Conservation (phyloP, 2,329 filamentous ascomycete genomes). For the Nannizzia gypsea region DNA sequence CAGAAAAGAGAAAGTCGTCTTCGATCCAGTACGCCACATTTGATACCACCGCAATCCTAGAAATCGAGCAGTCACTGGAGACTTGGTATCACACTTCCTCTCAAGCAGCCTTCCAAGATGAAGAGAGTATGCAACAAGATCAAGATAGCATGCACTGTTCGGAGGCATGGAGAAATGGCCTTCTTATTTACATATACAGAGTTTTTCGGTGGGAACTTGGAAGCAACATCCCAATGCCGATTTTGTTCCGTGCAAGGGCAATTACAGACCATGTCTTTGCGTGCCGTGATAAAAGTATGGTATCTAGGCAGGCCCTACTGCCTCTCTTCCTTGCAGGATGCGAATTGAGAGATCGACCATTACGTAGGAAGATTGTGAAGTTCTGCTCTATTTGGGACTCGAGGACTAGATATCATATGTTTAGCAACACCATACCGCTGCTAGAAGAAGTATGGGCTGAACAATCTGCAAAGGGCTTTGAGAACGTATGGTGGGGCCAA, state of each 20-base stretch:
- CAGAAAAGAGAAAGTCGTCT: background rate
- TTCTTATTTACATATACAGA: background rate
- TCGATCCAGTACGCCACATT: background rate
- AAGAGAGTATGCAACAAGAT: background rate
- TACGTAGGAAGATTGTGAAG: background rate
- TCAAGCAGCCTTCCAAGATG: background rate
- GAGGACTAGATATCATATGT: background rate
- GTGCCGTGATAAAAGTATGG: background rate
- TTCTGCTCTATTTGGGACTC: background rate
- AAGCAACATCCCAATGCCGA: background rate
- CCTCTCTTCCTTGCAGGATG: background rate
- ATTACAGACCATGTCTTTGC: background rate
- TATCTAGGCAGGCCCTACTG: background rate
- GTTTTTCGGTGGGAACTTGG: background rate
- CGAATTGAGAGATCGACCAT: background rate
- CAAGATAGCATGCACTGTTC: background rate
- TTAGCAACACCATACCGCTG: background rate
- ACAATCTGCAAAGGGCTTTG: background rate
- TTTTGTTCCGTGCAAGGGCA: background rate
- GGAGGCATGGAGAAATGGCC: background rate
- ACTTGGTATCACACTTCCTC: background rate
- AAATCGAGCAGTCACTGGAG: background rate
- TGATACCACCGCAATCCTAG: background rate
- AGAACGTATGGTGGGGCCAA: background rate
- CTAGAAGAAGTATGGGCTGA: background rate